Evolutionary conservation across 176 grass and related monocot genomes (phyloP), one percentile per base, ranked within the genome.

Genomic region (Rhynchospora pubera): DNA sequence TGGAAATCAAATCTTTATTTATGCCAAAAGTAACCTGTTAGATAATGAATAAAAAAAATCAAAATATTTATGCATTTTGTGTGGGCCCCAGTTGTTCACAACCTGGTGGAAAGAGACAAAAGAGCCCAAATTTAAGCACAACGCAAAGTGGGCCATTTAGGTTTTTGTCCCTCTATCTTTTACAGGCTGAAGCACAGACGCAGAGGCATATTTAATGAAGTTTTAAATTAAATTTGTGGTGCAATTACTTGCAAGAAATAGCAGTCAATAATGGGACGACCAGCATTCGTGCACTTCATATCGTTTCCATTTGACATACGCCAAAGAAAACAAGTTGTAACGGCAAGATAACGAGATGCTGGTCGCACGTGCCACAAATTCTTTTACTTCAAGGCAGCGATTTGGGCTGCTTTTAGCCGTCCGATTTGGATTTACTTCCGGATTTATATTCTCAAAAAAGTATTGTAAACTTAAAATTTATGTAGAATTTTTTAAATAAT

Each of bases 301-400:
- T 22, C 23, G 23, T 75, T 75, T 53, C 47, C 47, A 53, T 53
- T 75, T 28, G 47, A 30, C 18, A 75, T 52, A 75, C 71, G 71
- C 71, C 14, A 53, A 75, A 28, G 47, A 75, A 75, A 53, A 28
- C 71, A 75, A 75, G 71, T 75, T 30, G 71, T 52, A 74, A 51
- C n/a, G 70, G 46, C 44, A 74, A 26, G 45, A 74, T 10, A 74
- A 52, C 6, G 44, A 74, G 11, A 26, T 13, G 12, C 47, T 28
- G 12, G 12, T 75, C 46, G 46, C 9, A 48, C 42, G 8, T 70
- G 42, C 34, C 15, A 70, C 4, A 2, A 70, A 70, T 9, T 2
- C 34, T 9, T 47, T 71, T 42, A 2, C 64, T 39, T 71, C 8
- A 48, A 47, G 42, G 8, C 43, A 71, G 3, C 18, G 16, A 12